These are phyloP conservation scores for Chlorella ohadii DNA, from an alignment of 139 green algal species.

Conservation along the genomic window DNA sequence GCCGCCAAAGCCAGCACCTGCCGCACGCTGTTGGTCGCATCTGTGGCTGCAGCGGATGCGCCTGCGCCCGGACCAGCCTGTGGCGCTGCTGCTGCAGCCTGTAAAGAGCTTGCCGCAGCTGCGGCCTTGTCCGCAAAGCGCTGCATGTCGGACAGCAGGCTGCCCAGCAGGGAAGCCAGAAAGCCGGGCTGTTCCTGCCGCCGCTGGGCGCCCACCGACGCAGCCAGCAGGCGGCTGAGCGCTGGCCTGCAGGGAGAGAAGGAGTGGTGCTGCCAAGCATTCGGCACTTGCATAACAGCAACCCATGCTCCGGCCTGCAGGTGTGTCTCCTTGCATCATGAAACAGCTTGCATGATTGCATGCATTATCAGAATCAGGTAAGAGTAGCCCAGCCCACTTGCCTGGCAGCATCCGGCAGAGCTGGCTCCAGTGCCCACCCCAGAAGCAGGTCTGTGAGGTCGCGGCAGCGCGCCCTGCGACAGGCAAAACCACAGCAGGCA, in stretches of 20 bases:
- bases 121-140: not conserved
- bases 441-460: slow-evolving; percentile 61
- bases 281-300: no score
- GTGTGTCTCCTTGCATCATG: no score
- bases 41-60: not conserved
- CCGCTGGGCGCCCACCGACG: slow-evolving; percentile 17
- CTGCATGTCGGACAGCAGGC: slow-evolving; percentile 14
- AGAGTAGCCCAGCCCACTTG: not conserved
- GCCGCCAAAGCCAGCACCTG: slow-evolving; percentile 17
- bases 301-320: no score
- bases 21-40: not conserved
- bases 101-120: slow-evolving; percentile 3
- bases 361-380: no score
- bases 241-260: slow-evolving; percentile 17
- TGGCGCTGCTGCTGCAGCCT: not conserved
- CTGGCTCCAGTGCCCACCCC: slow-evolving; percentile 64
- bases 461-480: slow-evolving; percentile 26
- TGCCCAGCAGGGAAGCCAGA: not conserved
- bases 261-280: not conserved
- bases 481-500: not conserved
- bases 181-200: slow-evolving; percentile 24
- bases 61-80: not conserved
- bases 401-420: slow-evolving; percentile 38
- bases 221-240: slow-evolving; percentile 24
- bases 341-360: no score